Percentiles rank a stretch among this genome's conserved stretches.
phyloP scores from a whole-genome alignment of 495 filamentous ascomycete genomes.

The Bacidia rubella region DNA sequence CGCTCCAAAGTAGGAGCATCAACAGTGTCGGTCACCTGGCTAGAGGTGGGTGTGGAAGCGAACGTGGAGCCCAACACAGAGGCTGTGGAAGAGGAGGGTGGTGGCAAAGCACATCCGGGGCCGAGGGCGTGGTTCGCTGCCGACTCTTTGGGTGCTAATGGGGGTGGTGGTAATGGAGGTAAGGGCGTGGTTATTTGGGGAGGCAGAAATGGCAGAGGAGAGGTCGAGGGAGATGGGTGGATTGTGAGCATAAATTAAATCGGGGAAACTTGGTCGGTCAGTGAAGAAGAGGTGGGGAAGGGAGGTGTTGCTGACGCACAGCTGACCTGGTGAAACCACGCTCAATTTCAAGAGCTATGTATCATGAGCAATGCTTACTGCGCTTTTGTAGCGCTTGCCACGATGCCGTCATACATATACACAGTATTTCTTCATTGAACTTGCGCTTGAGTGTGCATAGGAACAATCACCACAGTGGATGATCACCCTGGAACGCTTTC shows the following conservation, averaged over 20 bases:
- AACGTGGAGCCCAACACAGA: conserved; percentile 23
- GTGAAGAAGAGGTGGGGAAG: neutral
- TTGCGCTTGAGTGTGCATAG: too few relatives aligned
- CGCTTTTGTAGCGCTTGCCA: too few relatives aligned
- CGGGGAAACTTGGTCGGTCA: neutral
- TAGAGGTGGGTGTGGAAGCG: conserved; percentile 32
- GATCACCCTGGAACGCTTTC: too few relatives aligned
- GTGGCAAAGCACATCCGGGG: conserved; percentile 40
- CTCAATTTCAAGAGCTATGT: too few relatives aligned
- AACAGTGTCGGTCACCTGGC: conserved; percentile 32
- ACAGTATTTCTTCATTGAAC: too few relatives aligned
- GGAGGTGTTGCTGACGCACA: too few relatives aligned
- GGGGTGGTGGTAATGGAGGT: conserved; percentile 23
- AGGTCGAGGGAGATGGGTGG: conserved; percentile 40
- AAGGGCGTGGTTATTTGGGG: conserved; percentile 38
- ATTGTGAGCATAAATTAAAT: conserved; percentile 21
- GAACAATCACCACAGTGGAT: too few relatives aligned
- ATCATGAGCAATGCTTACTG: too few relatives aligned
- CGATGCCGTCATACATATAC: too few relatives aligned
- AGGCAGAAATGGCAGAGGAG: conserved; percentile 34
- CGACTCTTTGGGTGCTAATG: conserved; percentile 14
- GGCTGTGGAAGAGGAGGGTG: conserved; percentile 6
- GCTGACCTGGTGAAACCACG: too few relatives aligned
- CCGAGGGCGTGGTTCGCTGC: conserved; percentile 33
- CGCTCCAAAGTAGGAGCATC: conserved; percentile 28